phyloP scores from a whole-genome alignment of 2,329 filamentous ascomycete species.

The Beauveria sp. region DNA sequence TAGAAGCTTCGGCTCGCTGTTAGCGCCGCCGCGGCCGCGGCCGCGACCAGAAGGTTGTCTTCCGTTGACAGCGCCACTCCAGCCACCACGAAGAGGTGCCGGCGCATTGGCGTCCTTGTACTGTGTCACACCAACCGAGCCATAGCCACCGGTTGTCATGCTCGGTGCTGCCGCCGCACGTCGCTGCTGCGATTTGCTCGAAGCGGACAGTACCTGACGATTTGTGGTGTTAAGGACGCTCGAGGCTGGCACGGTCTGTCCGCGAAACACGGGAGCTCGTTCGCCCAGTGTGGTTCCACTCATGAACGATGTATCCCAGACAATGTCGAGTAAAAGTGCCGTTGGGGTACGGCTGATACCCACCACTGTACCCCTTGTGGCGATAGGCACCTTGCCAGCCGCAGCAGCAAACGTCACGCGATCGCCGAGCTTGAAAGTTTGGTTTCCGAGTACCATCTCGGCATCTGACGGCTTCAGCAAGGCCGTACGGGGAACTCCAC shows the following conservation, averaged over 20 bases:
- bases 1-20: conserved; percentile 32
- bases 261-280: conserved; percentile 85
- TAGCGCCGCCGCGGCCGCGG: conserved; percentile 24
- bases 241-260: conserved; percentile 82
- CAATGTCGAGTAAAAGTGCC: conserved; percentile 75
- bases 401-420: conserved; percentile 88
- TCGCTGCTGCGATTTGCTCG: conserved; percentile 44
- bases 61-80: conserved; percentile 49
- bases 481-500: conserved; percentile 75
- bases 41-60: conserved; percentile 31
- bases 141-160: conserved; percentile 46
- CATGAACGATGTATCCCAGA: conserved; percentile 96
- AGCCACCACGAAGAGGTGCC: conserved; percentile 46
- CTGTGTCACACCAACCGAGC: conserved; percentile 54
- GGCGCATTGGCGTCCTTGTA: conserved; percentile 50
- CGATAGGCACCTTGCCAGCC: conserved; percentile 90
- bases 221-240: conserved; percentile 82
- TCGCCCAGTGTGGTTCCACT: conserved; percentile 87
- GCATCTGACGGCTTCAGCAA: conserved; percentile 90
- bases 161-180: conserved; percentile 37
- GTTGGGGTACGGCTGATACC: conserved; percentile 85
- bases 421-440: conserved; percentile 78
- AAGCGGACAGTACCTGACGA: conserved; percentile 68
- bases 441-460: conserved; percentile 83
- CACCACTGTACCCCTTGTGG: conserved; percentile 84